Conservation (phyloP, 2,329 filamentous ascomycete genomes). For the Sporothrix curviconia region DNA sequence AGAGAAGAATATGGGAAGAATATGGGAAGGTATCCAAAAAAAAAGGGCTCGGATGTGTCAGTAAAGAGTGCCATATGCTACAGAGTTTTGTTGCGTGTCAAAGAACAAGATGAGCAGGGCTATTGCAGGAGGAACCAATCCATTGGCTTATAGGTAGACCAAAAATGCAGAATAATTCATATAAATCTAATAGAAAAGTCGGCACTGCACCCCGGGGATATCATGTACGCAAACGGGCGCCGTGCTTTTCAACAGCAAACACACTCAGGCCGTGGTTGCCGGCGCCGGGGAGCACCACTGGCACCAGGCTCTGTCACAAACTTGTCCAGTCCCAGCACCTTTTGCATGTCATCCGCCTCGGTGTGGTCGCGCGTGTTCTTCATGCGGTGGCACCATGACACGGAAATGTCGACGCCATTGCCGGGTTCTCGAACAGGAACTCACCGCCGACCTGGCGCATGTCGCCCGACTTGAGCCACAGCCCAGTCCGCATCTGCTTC, state of each 20-base stretch:
- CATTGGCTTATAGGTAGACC: too few species aligned
- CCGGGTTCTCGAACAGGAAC: slow-evolving; percentile 60
- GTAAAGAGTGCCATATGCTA: too few species aligned
- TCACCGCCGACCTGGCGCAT: slow-evolving; percentile 67
- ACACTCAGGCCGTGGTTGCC: too few species aligned
- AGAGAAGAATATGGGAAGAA: neutral
- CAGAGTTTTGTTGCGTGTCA: too few species aligned
- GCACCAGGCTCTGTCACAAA: too few species aligned
- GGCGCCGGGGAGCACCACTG: too few species aligned
- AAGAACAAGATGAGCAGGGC: too few species aligned
- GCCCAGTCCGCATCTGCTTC: slow-evolving; percentile 48
- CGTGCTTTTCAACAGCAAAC: too few species aligned
- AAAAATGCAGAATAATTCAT: neutral
- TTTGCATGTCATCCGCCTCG: slow-evolving; percentile 60
- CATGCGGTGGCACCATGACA: slow-evolving; percentile 81
- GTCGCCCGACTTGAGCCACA: slow-evolving; percentile 59
- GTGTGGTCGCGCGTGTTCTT: slow-evolving; percentile 69
- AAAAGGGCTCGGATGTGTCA: too few species aligned
- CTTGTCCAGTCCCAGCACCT: slow-evolving; percentile 52
- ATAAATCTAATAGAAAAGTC: neutral
- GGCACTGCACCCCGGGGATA: neutral
- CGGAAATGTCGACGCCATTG: slow-evolving; percentile 24
- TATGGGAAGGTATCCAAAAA: too few species aligned
- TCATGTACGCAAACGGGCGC: neutral
- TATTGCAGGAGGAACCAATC: too few species aligned